Percentiles rank a stretch among this genome's conserved stretches.
Evolutionary conservation across 805 yeast species (phyloP).

Genomic region (Kuraishia borneana): DNA sequence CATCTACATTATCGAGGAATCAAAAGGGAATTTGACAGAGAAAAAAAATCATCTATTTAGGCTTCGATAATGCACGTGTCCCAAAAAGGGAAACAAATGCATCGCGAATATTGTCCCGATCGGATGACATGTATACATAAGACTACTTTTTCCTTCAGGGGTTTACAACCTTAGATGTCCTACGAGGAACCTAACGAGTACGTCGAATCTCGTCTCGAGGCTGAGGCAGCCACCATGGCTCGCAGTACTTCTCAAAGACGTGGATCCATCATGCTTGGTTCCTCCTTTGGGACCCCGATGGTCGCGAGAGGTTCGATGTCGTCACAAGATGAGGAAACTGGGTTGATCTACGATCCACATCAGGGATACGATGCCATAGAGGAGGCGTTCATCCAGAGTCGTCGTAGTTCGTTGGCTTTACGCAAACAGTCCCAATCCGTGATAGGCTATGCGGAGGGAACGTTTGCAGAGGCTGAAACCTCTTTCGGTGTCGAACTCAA

Average conservation of each 20-base stretch:
- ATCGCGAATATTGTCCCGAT: too few species aligned
- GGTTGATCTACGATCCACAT: too few species aligned
- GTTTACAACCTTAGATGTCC: too few species aligned
- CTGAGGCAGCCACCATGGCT: constrained; percentile 3
- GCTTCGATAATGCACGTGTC: too few species aligned
- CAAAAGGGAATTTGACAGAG: too few species aligned
- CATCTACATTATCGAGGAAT: too few species aligned
- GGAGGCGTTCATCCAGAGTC: constrained; percentile 1
- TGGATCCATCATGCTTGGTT: constrained; percentile 1
- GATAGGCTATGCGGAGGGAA: constrained; percentile 10
- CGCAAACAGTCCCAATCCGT: not conserved
- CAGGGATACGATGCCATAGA: constrained; percentile 1
- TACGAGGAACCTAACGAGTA: too few species aligned
- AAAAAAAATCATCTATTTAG: too few species aligned
- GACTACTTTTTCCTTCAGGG: too few species aligned
- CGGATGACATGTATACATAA: too few species aligned
- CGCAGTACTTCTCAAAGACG: constrained; percentile 3
- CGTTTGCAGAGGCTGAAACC: constrained; percentile 32
- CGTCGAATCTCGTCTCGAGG: too few species aligned
- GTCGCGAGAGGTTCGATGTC: constrained; percentile 1
- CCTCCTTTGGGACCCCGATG: not conserved
- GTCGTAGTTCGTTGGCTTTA: constrained; percentile 2
- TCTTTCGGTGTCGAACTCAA: constrained; percentile 24
- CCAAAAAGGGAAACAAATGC: too few species aligned
- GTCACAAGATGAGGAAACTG: not conserved